Percentiles rank a stretch among this genome's conserved stretches.
Evolutionary conservation across 139 green algal species (phyloP).

Genomic region (Closterium sp.): DNA sequence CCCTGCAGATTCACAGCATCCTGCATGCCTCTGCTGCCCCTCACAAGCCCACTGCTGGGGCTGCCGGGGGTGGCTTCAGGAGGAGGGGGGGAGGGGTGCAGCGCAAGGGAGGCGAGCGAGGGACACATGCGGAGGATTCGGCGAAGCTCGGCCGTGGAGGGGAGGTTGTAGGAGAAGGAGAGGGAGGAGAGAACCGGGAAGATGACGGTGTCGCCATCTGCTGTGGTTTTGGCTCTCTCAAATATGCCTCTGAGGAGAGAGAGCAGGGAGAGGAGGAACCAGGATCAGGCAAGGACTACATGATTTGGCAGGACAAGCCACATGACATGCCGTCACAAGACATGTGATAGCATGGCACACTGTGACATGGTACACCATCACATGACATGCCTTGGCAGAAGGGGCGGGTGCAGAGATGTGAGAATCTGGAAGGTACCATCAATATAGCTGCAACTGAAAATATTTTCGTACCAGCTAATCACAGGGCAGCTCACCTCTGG

Average conservation of each 20-base stretch:
- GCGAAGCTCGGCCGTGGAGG: neutral
- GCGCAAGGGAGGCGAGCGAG: neutral
- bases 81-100: neutral
- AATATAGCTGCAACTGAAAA: too few relatives aligned
- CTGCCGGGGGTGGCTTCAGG: neutral
- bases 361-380: neutral
- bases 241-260: constrained; percentile 13
- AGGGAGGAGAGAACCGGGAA: neutral
- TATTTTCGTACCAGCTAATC: too few relatives aligned
- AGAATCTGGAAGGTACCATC: too few relatives aligned
- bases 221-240: constrained; percentile 14
- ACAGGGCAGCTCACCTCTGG: constrained; percentile 4
- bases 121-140: constrained; percentile 26
- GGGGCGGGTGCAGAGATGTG: neutral
- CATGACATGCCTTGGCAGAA: neutral
- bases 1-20: neutral
- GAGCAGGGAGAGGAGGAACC: neutral
- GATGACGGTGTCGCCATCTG: neutral
- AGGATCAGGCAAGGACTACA: constrained; percentile 16
- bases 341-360: too few relatives aligned
- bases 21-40: neutral
- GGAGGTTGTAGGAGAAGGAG: constrained; percentile 16
- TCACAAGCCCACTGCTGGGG: neutral
- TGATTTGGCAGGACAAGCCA: neutral
- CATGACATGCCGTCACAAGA: too few relatives aligned